Conservation (phyloP, 2,329 filamentous ascomycete species). For the Claviceps humidiphila region DNA sequence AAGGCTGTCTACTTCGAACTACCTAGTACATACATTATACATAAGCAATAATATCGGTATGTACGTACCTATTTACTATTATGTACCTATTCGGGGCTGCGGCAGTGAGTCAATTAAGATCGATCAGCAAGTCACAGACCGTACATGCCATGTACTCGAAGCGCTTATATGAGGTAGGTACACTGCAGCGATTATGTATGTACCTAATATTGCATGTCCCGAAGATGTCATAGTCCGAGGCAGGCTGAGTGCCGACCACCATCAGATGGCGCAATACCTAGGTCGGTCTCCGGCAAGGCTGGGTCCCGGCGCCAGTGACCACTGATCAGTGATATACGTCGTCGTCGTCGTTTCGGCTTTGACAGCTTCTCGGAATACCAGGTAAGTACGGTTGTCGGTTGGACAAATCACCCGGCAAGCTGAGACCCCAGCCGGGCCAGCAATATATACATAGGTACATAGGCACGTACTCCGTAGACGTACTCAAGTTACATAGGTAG, state of each 20-base stretch:
- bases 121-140: not conserved
- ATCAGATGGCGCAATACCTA: not conserved
- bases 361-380: not conserved
- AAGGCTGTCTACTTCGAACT: no score
- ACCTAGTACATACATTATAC: no score
- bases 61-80: no score
- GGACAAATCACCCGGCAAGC: no score
- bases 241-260: not conserved
- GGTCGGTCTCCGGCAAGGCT: not conserved
- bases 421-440: no score
- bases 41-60: no score
- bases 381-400: no score
- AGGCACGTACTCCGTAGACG: no score
- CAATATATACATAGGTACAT: no score
- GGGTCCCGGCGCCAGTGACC: not conserved
- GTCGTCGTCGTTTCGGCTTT: not conserved
- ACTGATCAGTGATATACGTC: not conserved
- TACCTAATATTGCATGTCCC: not conserved
- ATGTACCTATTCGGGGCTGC: not conserved
- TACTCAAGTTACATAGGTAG: no score
- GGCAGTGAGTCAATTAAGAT: not conserved
- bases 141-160: not conserved
- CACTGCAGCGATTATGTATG: not conserved
- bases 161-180: no score
- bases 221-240: not conserved